A percentile compares a stretch with the other conserved stretches of the same genome.
These are phyloP conservation scores for Salisapilia sapeloensis DNA, from an alignment of 352 stramenopile genomes.

Conservation along the genomic window DNA sequence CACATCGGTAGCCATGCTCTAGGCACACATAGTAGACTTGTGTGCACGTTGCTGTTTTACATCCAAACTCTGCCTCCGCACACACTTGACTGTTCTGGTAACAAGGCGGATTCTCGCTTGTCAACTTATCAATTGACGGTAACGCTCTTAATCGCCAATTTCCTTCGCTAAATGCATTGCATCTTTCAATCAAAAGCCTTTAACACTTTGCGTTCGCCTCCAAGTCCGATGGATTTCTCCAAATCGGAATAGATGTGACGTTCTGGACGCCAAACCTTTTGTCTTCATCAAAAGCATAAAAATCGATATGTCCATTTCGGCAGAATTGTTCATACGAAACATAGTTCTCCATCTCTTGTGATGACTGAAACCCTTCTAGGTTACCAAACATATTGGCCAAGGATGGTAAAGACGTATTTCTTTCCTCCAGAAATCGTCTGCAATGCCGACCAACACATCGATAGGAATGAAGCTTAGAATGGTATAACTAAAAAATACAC, in stretches of 20 bases:
- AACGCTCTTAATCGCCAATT: too few species aligned
- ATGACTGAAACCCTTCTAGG: too few species aligned
- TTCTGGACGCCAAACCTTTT: slow-evolving; percentile 27
- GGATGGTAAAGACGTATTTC: too few species aligned
- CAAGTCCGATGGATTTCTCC: slow-evolving; percentile 25
- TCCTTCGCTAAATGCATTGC: slow-evolving; percentile 20
- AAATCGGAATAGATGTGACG: slow-evolving; percentile 34
- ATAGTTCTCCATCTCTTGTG: slow-evolving; percentile 10
- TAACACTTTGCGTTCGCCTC: slow-evolving; percentile 32
- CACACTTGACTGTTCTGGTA: slow-evolving; percentile 36
- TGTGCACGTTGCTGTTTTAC: slow-evolving; percentile 30
- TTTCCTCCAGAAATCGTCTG: too few species aligned
- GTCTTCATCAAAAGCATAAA: slow-evolving; percentile 30
- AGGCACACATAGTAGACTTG: slow-evolving; percentile 45
- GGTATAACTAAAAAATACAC: slow-evolving; percentile 33
- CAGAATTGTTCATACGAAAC: slow-evolving; percentile 32
- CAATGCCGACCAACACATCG: slow-evolving; percentile 60
- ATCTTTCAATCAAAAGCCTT: slow-evolving; percentile 25
- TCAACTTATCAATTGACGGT: slow-evolving; percentile 18
- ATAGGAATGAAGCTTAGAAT: slow-evolving; percentile 44
- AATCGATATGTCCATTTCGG: slow-evolving; percentile 20
- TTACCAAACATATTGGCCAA: too few species aligned
- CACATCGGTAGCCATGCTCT: slow-evolving; percentile 14
- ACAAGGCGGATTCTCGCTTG: slow-evolving; percentile 31
- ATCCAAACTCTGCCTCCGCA: slow-evolving; percentile 30